Conservation (phyloP, 2,329 filamentous ascomycete species). For the Aspergillus transmontanensis region DNA sequence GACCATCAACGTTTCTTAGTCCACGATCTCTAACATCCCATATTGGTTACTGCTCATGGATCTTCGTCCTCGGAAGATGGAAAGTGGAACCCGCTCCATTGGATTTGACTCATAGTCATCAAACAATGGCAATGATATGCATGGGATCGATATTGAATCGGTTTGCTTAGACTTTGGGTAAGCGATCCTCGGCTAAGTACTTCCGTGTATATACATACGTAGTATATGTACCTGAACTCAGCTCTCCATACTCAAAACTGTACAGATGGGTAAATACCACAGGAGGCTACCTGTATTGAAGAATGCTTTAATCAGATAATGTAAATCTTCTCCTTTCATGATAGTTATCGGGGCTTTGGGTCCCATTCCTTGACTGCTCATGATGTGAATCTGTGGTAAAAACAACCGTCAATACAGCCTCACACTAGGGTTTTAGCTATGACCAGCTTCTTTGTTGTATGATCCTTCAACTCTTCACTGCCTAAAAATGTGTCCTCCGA, state of each 20-base stretch:
- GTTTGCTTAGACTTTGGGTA: not conserved
- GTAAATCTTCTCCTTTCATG: no score
- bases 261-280: no score
- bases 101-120: not conserved
- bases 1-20: not conserved
- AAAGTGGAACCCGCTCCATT: slow-evolving; percentile 8
- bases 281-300: no score
- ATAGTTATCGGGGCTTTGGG: no score
- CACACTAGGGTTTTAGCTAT: not conserved
- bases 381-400: no score
- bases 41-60: slow-evolving; percentile 17
- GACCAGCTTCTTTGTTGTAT: not conserved
- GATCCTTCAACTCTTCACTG: not conserved
- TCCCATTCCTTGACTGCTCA: not conserved
- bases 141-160: not conserved
- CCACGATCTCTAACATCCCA: not conserved
- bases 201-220: not conserved
- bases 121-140: not conserved
- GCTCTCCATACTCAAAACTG: not conserved
- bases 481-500: not conserved
- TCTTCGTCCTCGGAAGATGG: slow-evolving; percentile 7
- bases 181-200: not conserved
- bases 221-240: not conserved
- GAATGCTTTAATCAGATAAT: no score
- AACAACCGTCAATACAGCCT: not conserved